Conservation (phyloP, 306 rosid species). For the Canavalia ensiformis region DNA sequence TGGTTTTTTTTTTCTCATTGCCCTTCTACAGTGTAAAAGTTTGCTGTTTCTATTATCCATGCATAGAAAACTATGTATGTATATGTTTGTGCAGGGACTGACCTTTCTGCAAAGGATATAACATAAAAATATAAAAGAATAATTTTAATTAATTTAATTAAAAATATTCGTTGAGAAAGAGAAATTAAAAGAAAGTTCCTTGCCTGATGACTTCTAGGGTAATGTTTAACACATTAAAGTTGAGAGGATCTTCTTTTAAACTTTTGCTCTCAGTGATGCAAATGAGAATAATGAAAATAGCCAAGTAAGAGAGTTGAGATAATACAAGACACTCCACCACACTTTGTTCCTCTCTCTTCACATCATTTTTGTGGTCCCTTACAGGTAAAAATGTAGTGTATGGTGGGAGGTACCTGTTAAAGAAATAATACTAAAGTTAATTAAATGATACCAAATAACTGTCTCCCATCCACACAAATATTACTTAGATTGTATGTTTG, state of each 20-base stretch:
- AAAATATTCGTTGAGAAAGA: not conserved
- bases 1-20: too few relatives aligned
- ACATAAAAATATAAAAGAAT: too few relatives aligned
- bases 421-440: not conserved
- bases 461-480: not conserved
- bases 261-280: conserved; percentile 72
- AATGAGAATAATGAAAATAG: conserved; percentile 64
- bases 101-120: too few relatives aligned
- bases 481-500: too few relatives aligned
- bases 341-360: conserved; percentile 1
- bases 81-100: too few relatives aligned
- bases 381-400: conserved; percentile 58
- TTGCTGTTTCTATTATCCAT: too few relatives aligned
- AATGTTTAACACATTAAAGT: conserved; percentile 69
- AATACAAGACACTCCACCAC: conserved; percentile 52
- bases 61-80: too few relatives aligned
- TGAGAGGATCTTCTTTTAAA: conserved; percentile 77
- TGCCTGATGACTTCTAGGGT: conserved; percentile 63
- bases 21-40: too few relatives aligned
- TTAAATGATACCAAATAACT: not conserved
- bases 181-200: not conserved
- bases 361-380: conserved; percentile 28
- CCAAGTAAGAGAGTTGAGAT: conserved; percentile 72
- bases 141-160: not conserved
- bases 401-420: conserved; percentile 75